phyloP scores from a whole-genome alignment of 768 basidiomycete genomes.

The Boletus sp. region DNA sequence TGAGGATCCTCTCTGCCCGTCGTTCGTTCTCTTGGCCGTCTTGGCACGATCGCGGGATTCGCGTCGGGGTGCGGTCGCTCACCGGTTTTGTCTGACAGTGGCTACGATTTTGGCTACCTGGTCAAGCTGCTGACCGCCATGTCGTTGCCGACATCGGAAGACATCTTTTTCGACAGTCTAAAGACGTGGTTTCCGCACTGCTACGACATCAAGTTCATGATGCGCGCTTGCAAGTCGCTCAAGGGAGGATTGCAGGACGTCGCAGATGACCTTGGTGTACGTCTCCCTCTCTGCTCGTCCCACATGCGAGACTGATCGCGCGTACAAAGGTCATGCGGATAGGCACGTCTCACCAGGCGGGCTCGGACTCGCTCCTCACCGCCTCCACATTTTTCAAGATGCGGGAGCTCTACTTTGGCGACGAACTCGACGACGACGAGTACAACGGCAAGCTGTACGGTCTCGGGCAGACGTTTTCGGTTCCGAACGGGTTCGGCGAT shows the following conservation, averaged over 20 bases:
- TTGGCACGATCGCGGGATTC: background rate
- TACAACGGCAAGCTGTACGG: slow-evolving; percentile 85
- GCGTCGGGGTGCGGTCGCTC: background rate
- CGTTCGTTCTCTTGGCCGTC: background rate
- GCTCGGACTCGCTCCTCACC: slow-evolving; percentile 94
- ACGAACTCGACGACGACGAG: slow-evolving; percentile 79
- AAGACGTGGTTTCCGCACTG: slow-evolving; percentile 93
- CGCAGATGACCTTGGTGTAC: slow-evolving; percentile 91
- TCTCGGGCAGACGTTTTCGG: slow-evolving; percentile 74
- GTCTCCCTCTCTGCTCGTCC: slow-evolving; percentile 29
- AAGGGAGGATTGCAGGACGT: slow-evolving; percentile 93
- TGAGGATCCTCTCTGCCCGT: slow-evolving; percentile 36
- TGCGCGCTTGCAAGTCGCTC: slow-evolving; percentile 78
- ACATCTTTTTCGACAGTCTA: slow-evolving; percentile 84
- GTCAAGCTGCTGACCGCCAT: slow-evolving; percentile 87
- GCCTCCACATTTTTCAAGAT: slow-evolving; percentile 96
- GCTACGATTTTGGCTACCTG: slow-evolving; percentile 99
- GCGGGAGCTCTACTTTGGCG: slow-evolving; percentile 87
- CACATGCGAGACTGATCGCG: background rate
- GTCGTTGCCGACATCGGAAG: slow-evolving; percentile 86
- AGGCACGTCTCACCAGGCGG: slow-evolving; percentile 92
- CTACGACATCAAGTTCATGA: slow-evolving; percentile 97
- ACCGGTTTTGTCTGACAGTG: slow-evolving; percentile 47
- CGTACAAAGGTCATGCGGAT: slow-evolving; percentile 73
- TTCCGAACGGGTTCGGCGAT: slow-evolving; percentile 65